phyloP scores from a whole-genome alignment of 805 yeast species.

The Kazachstania bromeliacearum region DNA sequence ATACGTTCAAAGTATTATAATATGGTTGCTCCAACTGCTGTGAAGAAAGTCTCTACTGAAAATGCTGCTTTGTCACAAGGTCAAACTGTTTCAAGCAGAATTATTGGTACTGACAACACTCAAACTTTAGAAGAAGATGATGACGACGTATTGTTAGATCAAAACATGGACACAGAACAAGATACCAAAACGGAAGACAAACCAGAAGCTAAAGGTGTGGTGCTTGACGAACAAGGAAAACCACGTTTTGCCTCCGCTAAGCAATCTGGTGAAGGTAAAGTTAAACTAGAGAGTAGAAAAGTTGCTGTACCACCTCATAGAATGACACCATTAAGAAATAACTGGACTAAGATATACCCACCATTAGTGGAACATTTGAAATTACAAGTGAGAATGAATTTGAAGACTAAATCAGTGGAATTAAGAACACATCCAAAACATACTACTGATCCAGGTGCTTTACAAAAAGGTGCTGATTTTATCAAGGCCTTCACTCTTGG shows the following conservation, averaged over 20 bases:
- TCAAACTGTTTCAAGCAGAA: conserved; percentile 18
- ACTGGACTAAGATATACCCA: conserved; percentile 92
- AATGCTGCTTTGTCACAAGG: not conserved
- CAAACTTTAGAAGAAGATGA: conserved; percentile 29
- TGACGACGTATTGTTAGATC: conserved; percentile 32
- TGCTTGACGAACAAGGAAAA: conserved; percentile 71
- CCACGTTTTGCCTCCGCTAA: conserved; percentile 75
- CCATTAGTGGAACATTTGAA: conserved; percentile 93
- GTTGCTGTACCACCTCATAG: conserved; percentile 95
- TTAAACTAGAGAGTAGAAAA: conserved; percentile 78
- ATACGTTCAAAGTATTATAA: not conserved
- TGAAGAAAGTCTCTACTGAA: conserved; percentile 19
- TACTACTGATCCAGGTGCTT: conserved; percentile 86
- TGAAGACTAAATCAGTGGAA: conserved; percentile 79
- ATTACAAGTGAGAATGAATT: conserved; percentile 91
- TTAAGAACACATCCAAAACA: conserved; percentile 66
- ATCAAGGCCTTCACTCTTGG: conserved; percentile 93
- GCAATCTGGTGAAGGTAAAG: conserved; percentile 45
- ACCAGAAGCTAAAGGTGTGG: conserved; percentile 27
- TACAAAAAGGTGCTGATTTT: conserved; percentile 97
- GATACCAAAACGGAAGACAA: conserved; percentile 17
- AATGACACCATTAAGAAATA: conserved; percentile 82
- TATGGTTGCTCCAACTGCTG: conserved; percentile 33
- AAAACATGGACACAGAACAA: conserved; percentile 17
- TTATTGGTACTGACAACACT: conserved; percentile 25